Percentiles rank a stretch among this genome's conserved stretches.
These are phyloP conservation scores for Fusarium mangiferae DNA, from an alignment of 2,329 filamentous ascomycete genomes.

Conservation along the genomic window DNA sequence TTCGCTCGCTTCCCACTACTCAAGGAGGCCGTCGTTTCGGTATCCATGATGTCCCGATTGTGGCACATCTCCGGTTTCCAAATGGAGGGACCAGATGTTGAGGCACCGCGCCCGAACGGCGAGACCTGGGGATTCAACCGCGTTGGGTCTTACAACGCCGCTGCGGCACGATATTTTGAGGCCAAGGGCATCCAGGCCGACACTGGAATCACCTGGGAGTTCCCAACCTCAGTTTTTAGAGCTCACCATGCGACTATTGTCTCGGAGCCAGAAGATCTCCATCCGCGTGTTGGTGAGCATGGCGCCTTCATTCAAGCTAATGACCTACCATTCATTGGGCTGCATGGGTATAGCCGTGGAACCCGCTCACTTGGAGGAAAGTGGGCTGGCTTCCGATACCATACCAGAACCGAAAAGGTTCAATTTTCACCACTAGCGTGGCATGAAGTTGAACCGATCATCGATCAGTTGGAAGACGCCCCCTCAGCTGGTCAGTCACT, in stretches of 20 bases:
- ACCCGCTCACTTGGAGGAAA: not conserved
- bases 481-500: not conserved
- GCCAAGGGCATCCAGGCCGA: not conserved
- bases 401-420: fast-evolving
- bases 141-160: not conserved
- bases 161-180: not conserved
- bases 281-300: fast-evolving
- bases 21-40: not conserved
- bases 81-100: not conserved
- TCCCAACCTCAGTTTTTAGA: not conserved
- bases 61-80: not conserved
- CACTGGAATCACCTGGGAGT: not conserved
- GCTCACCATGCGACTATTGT: not conserved
- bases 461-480: not conserved
- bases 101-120: not conserved
- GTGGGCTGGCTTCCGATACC: not conserved
- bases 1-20: not conserved
- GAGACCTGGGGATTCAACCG: not conserved
- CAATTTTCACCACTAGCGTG: not conserved
- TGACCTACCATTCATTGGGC: not conserved
- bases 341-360: not conserved
- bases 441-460: not conserved
- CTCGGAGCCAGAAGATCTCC: not conserved
- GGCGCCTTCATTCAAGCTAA: fast-evolving
- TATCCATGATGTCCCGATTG: not conserved